These are phyloP conservation scores for Calonectria crousiana DNA, from an alignment of 2,329 filamentous ascomycete genomes.

Conservation along the genomic window DNA sequence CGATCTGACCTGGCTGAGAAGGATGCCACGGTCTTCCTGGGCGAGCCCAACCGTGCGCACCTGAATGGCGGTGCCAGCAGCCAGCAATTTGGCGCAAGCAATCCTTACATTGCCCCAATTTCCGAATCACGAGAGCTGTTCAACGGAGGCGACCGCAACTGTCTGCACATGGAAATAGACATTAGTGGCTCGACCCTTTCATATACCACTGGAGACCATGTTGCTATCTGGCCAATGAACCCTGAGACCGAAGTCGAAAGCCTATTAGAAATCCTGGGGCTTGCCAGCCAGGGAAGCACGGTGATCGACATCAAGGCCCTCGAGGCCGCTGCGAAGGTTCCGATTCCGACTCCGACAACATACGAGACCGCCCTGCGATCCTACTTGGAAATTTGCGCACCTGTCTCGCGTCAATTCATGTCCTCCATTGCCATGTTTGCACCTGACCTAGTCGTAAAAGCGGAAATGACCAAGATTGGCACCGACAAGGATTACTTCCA, in stretches of 20 bases:
- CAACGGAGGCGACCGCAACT: slow-evolving; percentile 89
- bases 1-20: slow-evolving; percentile 79
- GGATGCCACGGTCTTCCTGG: slow-evolving; percentile 87
- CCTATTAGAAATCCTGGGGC: slow-evolving; percentile 82
- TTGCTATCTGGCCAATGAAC: slow-evolving; percentile 97
- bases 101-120: slow-evolving; percentile 97
- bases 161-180: slow-evolving; percentile 94
- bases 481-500: slow-evolving; percentile 97
- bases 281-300: slow-evolving; percentile 79
- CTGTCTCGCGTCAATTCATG: slow-evolving; percentile 95
- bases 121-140: slow-evolving; percentile 92
- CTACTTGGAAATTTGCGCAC: slow-evolving; percentile 95
- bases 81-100: slow-evolving; percentile 89
- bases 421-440: slow-evolving; percentile 89
- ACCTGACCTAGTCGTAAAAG: slow-evolving; percentile 84
- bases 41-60: slow-evolving; percentile 96
- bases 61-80: slow-evolving; percentile 86
- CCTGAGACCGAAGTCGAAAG: slow-evolving; percentile 91
- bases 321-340: slow-evolving; percentile 95
- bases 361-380: slow-evolving; percentile 94
- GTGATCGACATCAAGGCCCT: slow-evolving; percentile 92
- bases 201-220: slow-evolving; percentile 97
- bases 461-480: slow-evolving; percentile 89
- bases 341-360: slow-evolving; percentile 95
- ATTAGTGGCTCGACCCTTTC: slow-evolving; percentile 88